Evolutionary conservation across 2,329 filamentous ascomycete genomes (phyloP).

Genomic region (Diaporthe vexans): DNA sequence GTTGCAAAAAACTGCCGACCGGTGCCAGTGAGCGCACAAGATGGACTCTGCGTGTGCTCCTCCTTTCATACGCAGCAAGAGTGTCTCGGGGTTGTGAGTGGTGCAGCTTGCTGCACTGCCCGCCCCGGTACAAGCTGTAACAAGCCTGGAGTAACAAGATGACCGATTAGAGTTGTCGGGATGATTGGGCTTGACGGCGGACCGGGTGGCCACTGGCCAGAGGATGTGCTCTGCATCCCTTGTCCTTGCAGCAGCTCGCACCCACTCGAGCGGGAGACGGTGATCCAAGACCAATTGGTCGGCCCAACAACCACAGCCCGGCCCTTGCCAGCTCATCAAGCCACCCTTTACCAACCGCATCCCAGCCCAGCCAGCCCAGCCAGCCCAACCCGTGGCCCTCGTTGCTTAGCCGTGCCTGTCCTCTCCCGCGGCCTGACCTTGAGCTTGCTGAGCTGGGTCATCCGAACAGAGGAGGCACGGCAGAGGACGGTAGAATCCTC

Average conservation of each 20-base stretch:
- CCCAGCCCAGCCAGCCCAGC: conserved; percentile 43
- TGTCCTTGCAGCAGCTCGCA: conserved; percentile 44
- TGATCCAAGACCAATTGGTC: conserved; percentile 48
- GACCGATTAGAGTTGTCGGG: conserved; percentile 9
- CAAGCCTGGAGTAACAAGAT: conserved; percentile 13
- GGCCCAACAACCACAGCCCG: conserved; percentile 47
- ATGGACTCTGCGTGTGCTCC: too few species aligned
- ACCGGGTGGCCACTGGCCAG: conserved; percentile 1
- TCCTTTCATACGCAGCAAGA: neutral
- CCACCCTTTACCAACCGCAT: conserved; percentile 47
- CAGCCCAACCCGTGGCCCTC: conserved; percentile 14
- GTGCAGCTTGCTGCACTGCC: neutral
- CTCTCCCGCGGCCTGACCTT: conserved; percentile 7
- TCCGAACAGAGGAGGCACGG: conserved; percentile 24
- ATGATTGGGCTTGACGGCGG: neutral
- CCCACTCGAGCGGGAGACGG: conserved; percentile 45
- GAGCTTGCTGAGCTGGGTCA: neutral
- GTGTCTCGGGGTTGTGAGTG: neutral
- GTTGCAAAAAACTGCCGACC: neutral
- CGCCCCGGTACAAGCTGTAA: conserved; percentile 3
- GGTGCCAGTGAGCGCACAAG: neutral
- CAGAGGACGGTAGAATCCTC: conserved; percentile 14
- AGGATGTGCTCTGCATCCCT: conserved; percentile 25
- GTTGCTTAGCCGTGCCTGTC: neutral
- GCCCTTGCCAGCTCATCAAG: conserved; percentile 49